These are phyloP conservation scores for Nothopassalora personata DNA, from an alignment of 2,329 filamentous ascomycete genomes.

Conservation along the genomic window DNA sequence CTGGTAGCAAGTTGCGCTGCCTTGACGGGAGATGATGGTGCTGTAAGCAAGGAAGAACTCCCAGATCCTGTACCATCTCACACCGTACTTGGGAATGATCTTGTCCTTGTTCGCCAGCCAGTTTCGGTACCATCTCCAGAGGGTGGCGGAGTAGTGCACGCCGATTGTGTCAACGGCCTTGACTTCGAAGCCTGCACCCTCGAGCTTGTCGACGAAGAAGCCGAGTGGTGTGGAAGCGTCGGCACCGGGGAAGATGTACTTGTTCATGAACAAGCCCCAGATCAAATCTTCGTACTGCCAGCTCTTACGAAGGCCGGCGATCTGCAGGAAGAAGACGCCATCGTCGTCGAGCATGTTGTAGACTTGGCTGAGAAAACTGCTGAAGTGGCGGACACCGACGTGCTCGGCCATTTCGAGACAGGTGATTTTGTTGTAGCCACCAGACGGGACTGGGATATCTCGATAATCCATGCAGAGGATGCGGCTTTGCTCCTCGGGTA, in stretches of 20 bases:
- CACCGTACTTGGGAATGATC: constrained; percentile 90
- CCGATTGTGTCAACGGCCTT: constrained; percentile 90
- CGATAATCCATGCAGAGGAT: constrained; percentile 97
- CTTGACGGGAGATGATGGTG: constrained; percentile 78
- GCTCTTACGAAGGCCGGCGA: constrained; percentile 83
- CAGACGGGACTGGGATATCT: constrained; percentile 75
- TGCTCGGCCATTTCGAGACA: constrained; percentile 99
- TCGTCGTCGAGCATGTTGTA: constrained; percentile 96
- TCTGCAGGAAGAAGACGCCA: constrained; percentile 92
- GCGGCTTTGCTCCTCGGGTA: constrained; percentile 80
- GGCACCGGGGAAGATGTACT: constrained; percentile 95
- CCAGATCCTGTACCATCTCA: constrained; percentile 94
- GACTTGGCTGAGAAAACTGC: constrained; percentile 75
- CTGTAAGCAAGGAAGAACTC: constrained; percentile 85
- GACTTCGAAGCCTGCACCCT: constrained; percentile 82
- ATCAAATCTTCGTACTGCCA: constrained; percentile 99
- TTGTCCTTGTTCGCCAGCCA: constrained; percentile 93
- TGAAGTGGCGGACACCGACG: constrained; percentile 87
- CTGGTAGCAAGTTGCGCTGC: constrained; percentile 79
- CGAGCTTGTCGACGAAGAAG: constrained; percentile 77
- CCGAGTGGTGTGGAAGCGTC: constrained; percentile 91
- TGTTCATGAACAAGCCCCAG: constrained; percentile 99
- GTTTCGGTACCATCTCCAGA: constrained; percentile 99
- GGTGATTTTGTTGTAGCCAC: constrained; percentile 85
- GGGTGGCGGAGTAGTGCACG: constrained; percentile 91